Base-by-base conservation (phyloP, 1,284 basidiomycete species). In the Sanghuangporus baumii region DNA sequence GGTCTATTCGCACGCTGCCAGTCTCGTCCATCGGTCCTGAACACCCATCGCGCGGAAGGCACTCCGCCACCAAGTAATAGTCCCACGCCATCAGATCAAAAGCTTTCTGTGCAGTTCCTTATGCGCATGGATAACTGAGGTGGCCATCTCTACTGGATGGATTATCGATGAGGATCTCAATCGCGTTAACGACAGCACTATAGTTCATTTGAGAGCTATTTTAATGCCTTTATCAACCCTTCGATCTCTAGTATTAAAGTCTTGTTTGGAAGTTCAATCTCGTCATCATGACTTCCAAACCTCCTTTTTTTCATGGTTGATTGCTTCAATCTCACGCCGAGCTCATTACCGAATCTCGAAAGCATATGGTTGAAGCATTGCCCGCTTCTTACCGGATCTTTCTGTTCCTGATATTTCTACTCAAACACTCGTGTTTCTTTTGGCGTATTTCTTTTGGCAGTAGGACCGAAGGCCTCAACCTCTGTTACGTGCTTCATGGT, bases 121-220 rank as follows among this genome's bases (percentile, higher is more conserved):
- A 3, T 60, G 59, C 40, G 48, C 36, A 18, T 52, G 48, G 46
- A 12, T 60, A 9, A 54, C 31, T 6, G 59, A 60, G 23, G 26
- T 54, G 31, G 16, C 54, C 38, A 38, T 60, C 6, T 60, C 6
- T 60, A 52, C 20, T 54, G 48, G 59, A 38, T 54, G 48, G 59
- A 38, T 20, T 14, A 38, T 52, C 11, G 36, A 60, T 9, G 12
- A 52, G 5, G 50, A 23, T 34, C 1, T 14, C 9, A 34, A 23
- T 20, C 18, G 23, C 16, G 20, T 34, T 23, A 26, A n/a, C 12
- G 9, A 14, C 16, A 23, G 16, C 16, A 18, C 16, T 6, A 20
- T 46, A 7, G 43, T n/a, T n/a, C 50, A 23, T 31, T 16, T 51
- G 12, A 9, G 8, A 23, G 26, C 7, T 23, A n/a, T 51, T 34